Evolutionary conservation across 352 stramenopile species (phyloP), one percentile per base, ranked within the genome.

Genomic region (Pythium plurisporium): DNA sequence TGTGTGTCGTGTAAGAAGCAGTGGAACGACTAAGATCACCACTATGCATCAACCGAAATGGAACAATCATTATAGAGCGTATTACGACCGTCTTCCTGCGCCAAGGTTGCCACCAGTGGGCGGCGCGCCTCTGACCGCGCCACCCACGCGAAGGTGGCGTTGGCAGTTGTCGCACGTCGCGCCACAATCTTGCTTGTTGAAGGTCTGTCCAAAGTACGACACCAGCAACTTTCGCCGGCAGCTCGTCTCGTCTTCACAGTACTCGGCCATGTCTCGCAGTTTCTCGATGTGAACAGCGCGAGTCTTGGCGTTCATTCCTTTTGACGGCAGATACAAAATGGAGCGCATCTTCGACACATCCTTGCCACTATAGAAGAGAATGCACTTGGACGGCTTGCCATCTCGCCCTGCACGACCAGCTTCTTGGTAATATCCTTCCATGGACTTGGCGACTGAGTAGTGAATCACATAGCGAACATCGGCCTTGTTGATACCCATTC

Each of bases 391-490:
- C 11, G 91, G 76, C 5, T 93, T 66, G 9, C 97, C 96, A 67
- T 99, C 97, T 52, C 97, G 82, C 2, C 97, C 97, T 2, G 92
- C 97, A 22, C 97, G 82, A 3, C 97, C 97, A 5, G 87, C 92
- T 72, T 99, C 96, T 71, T 99, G 97, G 74, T 98, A 99, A 73
- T 99, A 99, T 7, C 89, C 95, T 73, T 99, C 97, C 37, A 99
- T 82, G 45, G 87, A 97, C 70, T 93, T 93, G 62, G 85, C 82
- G 46, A 96, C 69, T 27, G 82, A 91, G 58, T 96, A 96, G 74
- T 98, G 91, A 55, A 98, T 81, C 20, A 98, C 91, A 51, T 92
- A 97, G 17, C 89, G 88, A 55, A 97, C 90, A 62, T 98, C 84
- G 25, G 90, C 80, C 64, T 98, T 98, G 74, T 98, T 96, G 66